Percentiles rank a stretch among this genome's conserved stretches.
Evolutionary conservation across 1,284 basidiomycete species (phyloP).

Genomic region (Ustilago crameri): DNA sequence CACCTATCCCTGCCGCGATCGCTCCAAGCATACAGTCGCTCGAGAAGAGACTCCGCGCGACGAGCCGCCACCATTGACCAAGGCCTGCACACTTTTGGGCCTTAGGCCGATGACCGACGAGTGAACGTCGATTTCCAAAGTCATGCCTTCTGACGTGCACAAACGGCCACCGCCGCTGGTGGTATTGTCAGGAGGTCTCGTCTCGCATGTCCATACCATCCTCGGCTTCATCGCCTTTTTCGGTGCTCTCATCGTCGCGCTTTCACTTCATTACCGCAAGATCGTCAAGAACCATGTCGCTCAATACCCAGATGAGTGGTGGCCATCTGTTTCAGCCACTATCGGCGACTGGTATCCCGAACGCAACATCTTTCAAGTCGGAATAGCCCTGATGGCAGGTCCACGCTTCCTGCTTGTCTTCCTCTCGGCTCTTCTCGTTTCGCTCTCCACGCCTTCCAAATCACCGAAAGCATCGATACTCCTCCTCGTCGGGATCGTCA

Average conservation of each 20-base stretch:
- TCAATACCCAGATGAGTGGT: slow-evolving; percentile 89
- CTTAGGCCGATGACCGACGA: too few relatives aligned
- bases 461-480: slow-evolving; percentile 67
- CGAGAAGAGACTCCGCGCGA: too few relatives aligned
- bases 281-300: slow-evolving; percentile 87
- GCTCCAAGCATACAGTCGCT: neutral
- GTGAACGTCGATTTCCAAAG: too few relatives aligned
- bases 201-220: slow-evolving; percentile 74
- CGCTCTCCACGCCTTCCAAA: slow-evolving; percentile 32
- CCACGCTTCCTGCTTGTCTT: slow-evolving; percentile 83
- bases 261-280: slow-evolving; percentile 81
- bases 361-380: slow-evolving; percentile 86
- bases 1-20: neutral
- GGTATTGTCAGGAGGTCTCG: slow-evolving; percentile 48
- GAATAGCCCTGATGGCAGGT: slow-evolving; percentile 79
- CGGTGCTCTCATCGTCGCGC: slow-evolving; percentile 77
- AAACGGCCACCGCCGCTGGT: slow-evolving; percentile 41
- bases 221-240: slow-evolving; percentile 79
- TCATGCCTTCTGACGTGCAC: slow-evolving; percentile 44
- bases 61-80: too few relatives aligned
- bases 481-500: slow-evolving; percentile 76
- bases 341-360: slow-evolving; percentile 89
- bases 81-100: too few relatives aligned
- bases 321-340: slow-evolving; percentile 90
- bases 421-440: slow-evolving; percentile 73